Evolutionary conservation across 306 rosid genomes (phyloP).

Genomic region (peach (Prunus persica)): DNA sequence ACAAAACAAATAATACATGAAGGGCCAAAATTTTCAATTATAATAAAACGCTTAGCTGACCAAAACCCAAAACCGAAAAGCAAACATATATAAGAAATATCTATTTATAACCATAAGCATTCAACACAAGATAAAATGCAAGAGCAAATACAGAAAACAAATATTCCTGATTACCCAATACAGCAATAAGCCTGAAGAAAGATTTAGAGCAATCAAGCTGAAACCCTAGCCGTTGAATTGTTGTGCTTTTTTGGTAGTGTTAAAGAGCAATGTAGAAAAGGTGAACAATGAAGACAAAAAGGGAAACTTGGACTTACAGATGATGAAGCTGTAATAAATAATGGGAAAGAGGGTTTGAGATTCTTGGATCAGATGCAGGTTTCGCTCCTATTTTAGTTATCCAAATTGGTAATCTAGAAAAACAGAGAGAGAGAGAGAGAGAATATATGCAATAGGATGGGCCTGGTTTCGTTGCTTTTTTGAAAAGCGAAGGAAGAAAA

Average conservation of each 20-base stretch:
- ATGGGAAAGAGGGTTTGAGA: slow-evolving; percentile 23
- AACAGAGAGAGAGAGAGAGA: neutral
- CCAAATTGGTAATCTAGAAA: slow-evolving; percentile 21
- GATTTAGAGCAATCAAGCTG: slow-evolving; percentile 4
- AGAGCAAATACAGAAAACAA: slow-evolving; percentile 5
- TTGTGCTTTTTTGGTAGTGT: neutral
- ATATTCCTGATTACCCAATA: slow-evolving; percentile 3
- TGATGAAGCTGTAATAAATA: slow-evolving; percentile 28
- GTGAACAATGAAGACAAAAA: slow-evolving; percentile 27
- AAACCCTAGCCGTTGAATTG: slow-evolving; percentile 42
- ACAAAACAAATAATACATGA: slow-evolving; percentile 4
- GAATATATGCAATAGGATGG: neutral
- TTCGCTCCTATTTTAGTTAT: slow-evolving; percentile 16
- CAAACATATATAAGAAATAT: neutral
- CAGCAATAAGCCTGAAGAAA: slow-evolving; percentile 4
- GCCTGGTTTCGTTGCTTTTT: neutral
- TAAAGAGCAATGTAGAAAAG: slow-evolving; percentile 15
- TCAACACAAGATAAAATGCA: slow-evolving; percentile 20
- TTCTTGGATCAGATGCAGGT: slow-evolving; percentile 51
- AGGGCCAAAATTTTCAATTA: neutral
- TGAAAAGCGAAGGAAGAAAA: neutral
- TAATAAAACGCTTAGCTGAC: neutral
- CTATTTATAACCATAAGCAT: neutral
- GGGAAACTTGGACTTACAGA: slow-evolving; percentile 55
- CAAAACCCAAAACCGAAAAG: slow-evolving; percentile 11